Conservation (phyloP, 805 yeast genomes). For the Brettanomyces sp. region DNA sequence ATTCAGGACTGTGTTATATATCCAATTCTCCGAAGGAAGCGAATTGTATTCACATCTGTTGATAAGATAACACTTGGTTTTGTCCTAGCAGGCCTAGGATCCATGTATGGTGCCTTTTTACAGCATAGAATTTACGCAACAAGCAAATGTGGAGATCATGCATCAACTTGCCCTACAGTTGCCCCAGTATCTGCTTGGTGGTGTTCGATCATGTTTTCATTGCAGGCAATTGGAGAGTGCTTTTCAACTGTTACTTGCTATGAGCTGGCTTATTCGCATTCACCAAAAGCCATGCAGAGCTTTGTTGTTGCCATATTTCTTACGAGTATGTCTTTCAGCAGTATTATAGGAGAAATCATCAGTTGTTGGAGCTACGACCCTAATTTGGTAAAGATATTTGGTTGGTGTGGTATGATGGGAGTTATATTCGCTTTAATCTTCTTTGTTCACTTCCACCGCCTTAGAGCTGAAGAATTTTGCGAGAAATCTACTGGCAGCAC, state of each 20-base stretch:
- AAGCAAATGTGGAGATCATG: conserved; percentile 35
- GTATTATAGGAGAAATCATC: conserved; percentile 33
- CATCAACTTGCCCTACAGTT: conserved; percentile 17
- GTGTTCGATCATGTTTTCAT: conserved; percentile 24
- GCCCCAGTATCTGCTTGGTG: conserved; percentile 26
- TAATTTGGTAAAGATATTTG: conserved; percentile 27
- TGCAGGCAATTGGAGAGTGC: conserved; percentile 45
- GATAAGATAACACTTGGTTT: conserved; percentile 40
- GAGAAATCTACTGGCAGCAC: no score
- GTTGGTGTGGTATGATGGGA: conserved; percentile 27
- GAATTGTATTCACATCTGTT: conserved; percentile 33
- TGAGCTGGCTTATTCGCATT: conserved; percentile 44
- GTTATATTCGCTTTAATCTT: conserved; percentile 18
- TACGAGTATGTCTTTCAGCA: conserved; percentile 34
- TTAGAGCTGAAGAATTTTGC: not conserved
- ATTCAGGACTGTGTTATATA: conserved; percentile 36
- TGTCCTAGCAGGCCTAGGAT: conserved; percentile 33
- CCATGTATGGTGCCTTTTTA: conserved; percentile 37
- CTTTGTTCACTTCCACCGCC: conserved; percentile 7
- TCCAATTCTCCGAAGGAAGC: conserved; percentile 32
- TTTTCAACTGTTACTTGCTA: conserved; percentile 43
- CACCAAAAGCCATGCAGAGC: conserved; percentile 42
- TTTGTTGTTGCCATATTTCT: conserved; percentile 35
- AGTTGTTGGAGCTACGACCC: conserved; percentile 33
- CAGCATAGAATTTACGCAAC: conserved; percentile 35